Conservation (phyloP, 163 green algal genomes). For the Picocystis sp. region DNA sequence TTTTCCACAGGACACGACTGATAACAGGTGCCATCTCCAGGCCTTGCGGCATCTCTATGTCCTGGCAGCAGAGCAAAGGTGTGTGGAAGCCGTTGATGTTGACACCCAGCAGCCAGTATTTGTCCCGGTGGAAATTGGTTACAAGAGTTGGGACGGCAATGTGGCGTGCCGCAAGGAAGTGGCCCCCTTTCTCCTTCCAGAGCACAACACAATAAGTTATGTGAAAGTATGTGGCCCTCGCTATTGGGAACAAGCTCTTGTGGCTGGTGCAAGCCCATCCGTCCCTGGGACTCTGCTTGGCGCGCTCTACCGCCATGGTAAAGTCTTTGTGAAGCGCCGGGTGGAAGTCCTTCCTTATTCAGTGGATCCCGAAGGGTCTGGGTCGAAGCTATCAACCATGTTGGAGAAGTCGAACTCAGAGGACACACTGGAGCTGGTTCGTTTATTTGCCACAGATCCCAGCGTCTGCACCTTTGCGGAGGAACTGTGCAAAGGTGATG, state of each 20-base stretch:
- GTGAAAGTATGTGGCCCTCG: slow-evolving; percentile 37
- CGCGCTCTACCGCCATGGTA: slow-evolving; percentile 9
- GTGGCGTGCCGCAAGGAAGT: slow-evolving; percentile 14
- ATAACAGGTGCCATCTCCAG: slow-evolving; percentile 83
- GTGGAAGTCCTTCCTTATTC: slow-evolving; percentile 44
- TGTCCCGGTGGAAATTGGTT: slow-evolving; percentile 38
- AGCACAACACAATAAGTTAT: slow-evolving; percentile 22
- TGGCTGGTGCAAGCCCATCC: neutral
- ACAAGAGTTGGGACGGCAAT: neutral
- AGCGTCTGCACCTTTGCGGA: no score
- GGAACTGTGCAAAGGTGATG: no score
- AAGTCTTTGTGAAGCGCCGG: slow-evolving; percentile 23
- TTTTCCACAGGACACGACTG: slow-evolving; percentile 46
- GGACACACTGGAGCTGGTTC: no score
- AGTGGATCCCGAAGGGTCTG: slow-evolving; percentile 52
- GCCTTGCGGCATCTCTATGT: slow-evolving; percentile 88
- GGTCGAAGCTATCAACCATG: slow-evolving; percentile 39
- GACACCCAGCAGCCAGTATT: slow-evolving; percentile 46
- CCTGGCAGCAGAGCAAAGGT: slow-evolving; percentile 55
- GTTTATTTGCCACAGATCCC: no score
- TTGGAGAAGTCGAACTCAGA: no score
- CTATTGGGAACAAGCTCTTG: slow-evolving; percentile 45
- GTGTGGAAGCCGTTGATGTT: slow-evolving; percentile 62
- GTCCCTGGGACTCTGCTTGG: slow-evolving; percentile 6
- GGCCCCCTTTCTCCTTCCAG: slow-evolving; percentile 52